Percentiles rank a stretch among this genome's conserved stretches.
These are phyloP conservation scores for Pistacia integerrima DNA, from an alignment of 345 rosid genomes.

Conservation along the genomic window DNA sequence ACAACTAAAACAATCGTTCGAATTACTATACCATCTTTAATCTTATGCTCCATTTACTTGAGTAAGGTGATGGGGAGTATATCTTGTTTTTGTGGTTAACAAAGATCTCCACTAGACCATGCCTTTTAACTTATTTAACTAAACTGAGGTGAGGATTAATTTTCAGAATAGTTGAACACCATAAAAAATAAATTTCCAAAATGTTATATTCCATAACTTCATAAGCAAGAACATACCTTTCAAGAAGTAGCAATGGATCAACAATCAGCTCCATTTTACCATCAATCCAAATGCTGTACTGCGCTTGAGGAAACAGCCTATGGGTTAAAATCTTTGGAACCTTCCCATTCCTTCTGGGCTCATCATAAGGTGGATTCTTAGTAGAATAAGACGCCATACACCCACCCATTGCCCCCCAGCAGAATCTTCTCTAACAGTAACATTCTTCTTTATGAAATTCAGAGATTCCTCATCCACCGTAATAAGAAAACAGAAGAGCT, in stretches of 20 bases:
- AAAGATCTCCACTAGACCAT: background rate
- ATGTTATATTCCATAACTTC: background rate
- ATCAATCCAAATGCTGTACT: conserved; percentile 98
- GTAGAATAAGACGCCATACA: conserved; percentile 87
- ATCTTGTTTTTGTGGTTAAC: background rate
- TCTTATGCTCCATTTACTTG: conserved; percentile 7
- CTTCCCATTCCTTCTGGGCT: conserved; percentile 95
- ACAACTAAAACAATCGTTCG: no score
- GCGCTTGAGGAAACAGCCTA: conserved; percentile 91
- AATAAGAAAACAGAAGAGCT: conserved; percentile 92
- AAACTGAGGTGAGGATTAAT: background rate
- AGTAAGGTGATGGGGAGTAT: background rate
- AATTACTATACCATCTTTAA: no score
- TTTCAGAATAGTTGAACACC: background rate
- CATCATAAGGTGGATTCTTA: conserved; percentile 90
- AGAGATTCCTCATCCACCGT: conserved; percentile 85
- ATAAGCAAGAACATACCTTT: conserved; percentile 53
- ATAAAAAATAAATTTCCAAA: background rate
- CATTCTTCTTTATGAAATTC: conserved; percentile 59
- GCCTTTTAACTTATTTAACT: background rate
- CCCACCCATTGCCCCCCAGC: conserved; percentile 87
- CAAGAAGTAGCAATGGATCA: conserved; percentile 84
- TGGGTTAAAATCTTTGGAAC: conserved; percentile 97
- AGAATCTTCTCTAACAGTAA: conserved; percentile 63
- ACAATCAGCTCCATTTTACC: conserved; percentile 98